These are phyloP conservation scores for Letharia columbiana DNA, from an alignment of 495 filamentous ascomycete genomes.

Conservation along the genomic window DNA sequence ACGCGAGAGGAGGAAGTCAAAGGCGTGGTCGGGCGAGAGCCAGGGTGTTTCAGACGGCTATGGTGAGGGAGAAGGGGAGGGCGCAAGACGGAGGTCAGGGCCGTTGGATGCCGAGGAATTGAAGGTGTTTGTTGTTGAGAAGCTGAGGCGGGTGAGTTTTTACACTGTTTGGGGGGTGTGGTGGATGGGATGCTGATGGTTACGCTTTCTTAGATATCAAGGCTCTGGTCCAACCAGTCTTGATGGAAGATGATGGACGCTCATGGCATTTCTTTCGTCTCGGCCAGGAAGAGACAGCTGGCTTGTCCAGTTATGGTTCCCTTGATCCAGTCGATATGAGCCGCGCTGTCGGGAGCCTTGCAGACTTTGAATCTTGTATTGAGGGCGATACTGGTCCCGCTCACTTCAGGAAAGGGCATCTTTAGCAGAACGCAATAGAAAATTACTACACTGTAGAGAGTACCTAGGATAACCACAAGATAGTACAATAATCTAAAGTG, in stretches of 20 bases:
- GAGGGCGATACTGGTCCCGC: not conserved
- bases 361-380: not conserved
- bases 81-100: not conserved
- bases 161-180: not conserved
- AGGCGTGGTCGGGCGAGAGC: not conserved
- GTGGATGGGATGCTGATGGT: not conserved
- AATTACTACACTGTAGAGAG: not conserved
- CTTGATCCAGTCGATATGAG: no score
- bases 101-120: slow-evolving; percentile 1
- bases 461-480: not conserved
- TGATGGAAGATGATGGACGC: not conserved
- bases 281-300: not conserved
- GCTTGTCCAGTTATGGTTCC: not conserved
- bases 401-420: not conserved
- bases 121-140: not conserved
- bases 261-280: not conserved
- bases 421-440: not conserved
- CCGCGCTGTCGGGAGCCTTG: not conserved
- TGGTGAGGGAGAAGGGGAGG: not conserved
- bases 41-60: not conserved
- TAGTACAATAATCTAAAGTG: no score
- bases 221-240: not conserved
- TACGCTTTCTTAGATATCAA: not conserved
- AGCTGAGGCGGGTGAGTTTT: slow-evolving; percentile 1
- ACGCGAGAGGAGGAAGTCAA: slow-evolving; percentile 2